Conservation (phyloP, 208 protist species). For the Porcisia deanei region DNA sequence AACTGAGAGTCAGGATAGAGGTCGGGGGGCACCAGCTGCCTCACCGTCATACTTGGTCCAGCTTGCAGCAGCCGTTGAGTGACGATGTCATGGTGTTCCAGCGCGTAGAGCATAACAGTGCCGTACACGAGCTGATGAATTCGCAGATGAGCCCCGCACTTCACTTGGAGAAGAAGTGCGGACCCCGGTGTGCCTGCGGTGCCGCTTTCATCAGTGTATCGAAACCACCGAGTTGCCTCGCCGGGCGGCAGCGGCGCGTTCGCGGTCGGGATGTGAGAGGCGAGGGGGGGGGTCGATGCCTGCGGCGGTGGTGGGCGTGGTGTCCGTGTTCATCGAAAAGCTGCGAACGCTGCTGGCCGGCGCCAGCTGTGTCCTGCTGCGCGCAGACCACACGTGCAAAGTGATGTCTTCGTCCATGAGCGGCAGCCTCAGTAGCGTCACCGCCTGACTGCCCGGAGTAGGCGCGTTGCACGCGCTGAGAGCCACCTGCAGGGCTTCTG, state of each 20-base stretch:
- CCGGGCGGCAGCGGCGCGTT: background rate
- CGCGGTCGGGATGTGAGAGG: background rate
- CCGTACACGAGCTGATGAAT: constrained; percentile 41
- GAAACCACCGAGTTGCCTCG: constrained; percentile 12
- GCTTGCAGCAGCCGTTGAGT: constrained; percentile 12
- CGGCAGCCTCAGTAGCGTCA: background rate
- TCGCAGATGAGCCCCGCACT: constrained; percentile 17
- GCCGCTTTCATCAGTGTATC: constrained; percentile 7
- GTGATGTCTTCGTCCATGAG: constrained; percentile 14
- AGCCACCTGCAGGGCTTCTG: constrained; percentile 31
- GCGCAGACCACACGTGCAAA: constrained; percentile 5
- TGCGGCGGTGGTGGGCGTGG: too few relatives aligned
- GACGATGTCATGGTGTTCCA: constrained; percentile 1
- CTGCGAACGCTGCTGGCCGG: background rate
- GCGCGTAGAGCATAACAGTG: constrained; percentile 24
- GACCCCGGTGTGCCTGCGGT: constrained; percentile 15
- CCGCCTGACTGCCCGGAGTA: background rate
- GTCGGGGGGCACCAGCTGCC: background rate
- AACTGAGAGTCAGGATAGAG: background rate
- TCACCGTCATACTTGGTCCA: background rate
- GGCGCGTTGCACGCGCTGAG: constrained; percentile 9
- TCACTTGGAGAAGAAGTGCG: constrained; percentile 17
- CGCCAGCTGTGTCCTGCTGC: background rate
- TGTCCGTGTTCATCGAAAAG: background rate
- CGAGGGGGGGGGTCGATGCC: too few relatives aligned